These are phyloP conservation scores for Sordariomycetes sp. DNA, from an alignment of 2,329 filamentous ascomycete genomes.

Conservation along the genomic window DNA sequence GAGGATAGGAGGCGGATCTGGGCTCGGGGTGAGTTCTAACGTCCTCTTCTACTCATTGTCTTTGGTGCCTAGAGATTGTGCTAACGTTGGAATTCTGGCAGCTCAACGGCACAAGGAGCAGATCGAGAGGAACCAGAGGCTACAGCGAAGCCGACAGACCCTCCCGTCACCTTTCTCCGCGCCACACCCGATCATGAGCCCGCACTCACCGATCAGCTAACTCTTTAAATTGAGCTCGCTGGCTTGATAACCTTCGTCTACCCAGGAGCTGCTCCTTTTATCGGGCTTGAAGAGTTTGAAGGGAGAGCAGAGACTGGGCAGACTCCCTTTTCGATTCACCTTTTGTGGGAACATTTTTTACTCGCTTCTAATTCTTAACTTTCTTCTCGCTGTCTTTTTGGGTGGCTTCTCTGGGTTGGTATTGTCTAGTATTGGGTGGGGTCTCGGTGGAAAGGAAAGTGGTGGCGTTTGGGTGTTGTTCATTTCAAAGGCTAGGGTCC, in stretches of 20 bases:
- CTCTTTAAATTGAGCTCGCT: background rate
- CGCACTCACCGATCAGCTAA: background rate
- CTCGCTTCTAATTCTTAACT: too few species aligned
- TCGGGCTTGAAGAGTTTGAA: background rate
- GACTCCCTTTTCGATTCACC: background rate
- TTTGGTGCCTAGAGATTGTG: background rate
- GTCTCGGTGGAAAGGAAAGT: too few species aligned
- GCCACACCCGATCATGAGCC: background rate
- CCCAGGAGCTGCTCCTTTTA: background rate
- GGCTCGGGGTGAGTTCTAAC: slow-evolving; percentile 25
- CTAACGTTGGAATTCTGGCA: background rate
- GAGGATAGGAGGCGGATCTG: slow-evolving; percentile 22
- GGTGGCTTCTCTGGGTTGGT: too few species aligned
- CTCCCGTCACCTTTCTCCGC: slow-evolving; percentile 3
- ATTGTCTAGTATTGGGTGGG: too few species aligned
- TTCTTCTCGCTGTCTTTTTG: too few species aligned
- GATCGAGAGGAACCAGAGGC: background rate
- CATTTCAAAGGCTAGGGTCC: too few species aligned
- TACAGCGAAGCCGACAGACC: slow-evolving; percentile 4
- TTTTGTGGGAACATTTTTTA: too few species aligned
- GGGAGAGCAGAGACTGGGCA: too few species aligned
- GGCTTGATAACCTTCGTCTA: background rate
- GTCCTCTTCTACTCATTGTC: background rate
- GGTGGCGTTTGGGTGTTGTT: too few species aligned
- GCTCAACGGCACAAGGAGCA: slow-evolving; percentile 6